These are phyloP conservation scores for Naumovozyma castellii DNA, from an alignment of 805 yeast genomes.

Conservation along the genomic window DNA sequence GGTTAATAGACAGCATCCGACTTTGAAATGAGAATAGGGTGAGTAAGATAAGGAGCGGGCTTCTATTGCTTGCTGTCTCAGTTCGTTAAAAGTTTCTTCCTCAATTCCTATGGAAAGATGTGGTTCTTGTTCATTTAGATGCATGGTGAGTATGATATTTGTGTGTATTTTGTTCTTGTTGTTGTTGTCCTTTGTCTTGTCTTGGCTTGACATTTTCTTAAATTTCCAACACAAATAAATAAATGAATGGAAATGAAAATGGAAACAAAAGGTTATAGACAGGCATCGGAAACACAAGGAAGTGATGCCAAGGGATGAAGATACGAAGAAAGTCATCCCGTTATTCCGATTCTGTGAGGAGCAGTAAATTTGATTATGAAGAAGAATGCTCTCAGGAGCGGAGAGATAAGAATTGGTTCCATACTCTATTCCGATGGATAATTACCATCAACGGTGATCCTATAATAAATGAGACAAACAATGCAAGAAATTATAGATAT, in stretches of 20 bases:
- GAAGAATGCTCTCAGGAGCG: background rate
- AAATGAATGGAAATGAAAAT: too few relatives aligned
- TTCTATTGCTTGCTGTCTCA: constrained; percentile 25
- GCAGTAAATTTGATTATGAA: background rate
- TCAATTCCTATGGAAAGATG: constrained; percentile 2
- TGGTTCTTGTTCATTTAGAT: background rate
- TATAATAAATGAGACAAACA: constrained; percentile 3
- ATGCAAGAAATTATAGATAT: constrained; percentile 14
- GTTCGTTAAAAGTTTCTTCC: constrained; percentile 16
- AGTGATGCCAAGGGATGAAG: too few relatives aligned
- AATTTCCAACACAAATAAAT: too few relatives aligned
- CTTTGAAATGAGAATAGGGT: constrained; percentile 44
- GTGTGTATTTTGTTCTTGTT: background rate
- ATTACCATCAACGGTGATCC: constrained; percentile 18
- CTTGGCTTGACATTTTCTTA: too few relatives aligned
- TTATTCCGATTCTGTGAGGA: background rate
- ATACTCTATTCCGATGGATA: constrained; percentile 11
- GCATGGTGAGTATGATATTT: too few relatives aligned
- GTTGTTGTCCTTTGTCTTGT: background rate
- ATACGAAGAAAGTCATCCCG: background rate
- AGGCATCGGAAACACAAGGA: background rate
- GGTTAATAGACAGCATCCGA: constrained; percentile 69
- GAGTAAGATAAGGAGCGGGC: constrained; percentile 38
- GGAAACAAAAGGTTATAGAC: too few relatives aligned
- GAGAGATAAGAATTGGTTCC: background rate